Conservation (phyloP, 768 basidiomycete species). For the Daedalea quercina region DNA sequence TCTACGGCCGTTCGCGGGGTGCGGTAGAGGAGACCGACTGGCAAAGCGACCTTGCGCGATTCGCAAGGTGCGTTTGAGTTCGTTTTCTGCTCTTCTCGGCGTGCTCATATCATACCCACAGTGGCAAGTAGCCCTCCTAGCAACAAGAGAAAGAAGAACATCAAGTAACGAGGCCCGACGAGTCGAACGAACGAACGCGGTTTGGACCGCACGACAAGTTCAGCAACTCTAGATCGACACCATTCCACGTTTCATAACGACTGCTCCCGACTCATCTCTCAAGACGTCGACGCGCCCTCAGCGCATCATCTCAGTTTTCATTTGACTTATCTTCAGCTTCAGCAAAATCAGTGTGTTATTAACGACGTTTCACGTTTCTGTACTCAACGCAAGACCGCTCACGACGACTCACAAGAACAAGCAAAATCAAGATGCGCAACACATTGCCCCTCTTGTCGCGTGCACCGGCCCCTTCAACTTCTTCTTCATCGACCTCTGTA, state of each 20-base stretch:
- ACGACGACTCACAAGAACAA: conserved; percentile 12
- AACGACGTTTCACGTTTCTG: conserved; percentile 13
- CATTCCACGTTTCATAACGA: conserved; percentile 13
- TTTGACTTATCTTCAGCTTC: conserved; percentile 1
- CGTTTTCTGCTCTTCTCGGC: background rate
- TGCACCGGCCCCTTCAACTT: conserved; percentile 12
- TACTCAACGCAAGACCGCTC: conserved; percentile 1
- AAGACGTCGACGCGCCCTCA: conserved; percentile 8
- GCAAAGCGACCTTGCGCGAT: conserved; percentile 16
- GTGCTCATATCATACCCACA: background rate
- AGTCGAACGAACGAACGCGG: conserved; percentile 10
- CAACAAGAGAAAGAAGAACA: conserved; percentile 6
- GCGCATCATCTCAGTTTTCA: conserved; percentile 4
- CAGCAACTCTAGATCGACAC: conserved; percentile 3
- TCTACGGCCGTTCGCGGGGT: conserved; percentile 8
- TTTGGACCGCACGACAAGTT: conserved; percentile 10
- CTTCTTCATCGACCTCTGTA: conserved; percentile 14
- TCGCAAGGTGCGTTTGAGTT: conserved; percentile 12
- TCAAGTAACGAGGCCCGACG: conserved; percentile 18
- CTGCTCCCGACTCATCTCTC: conserved; percentile 7
- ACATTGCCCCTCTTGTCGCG: conserved; percentile 21
- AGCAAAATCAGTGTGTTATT: conserved; percentile 13
- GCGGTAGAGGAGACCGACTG: conserved; percentile 14
- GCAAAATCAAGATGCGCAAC: conserved; percentile 18
- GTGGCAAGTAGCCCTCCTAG: conserved; percentile 16